These are phyloP conservation scores for Trichosanthes cucumerina DNA, from an alignment of 306 rosid species.

Conservation along the genomic window DNA sequence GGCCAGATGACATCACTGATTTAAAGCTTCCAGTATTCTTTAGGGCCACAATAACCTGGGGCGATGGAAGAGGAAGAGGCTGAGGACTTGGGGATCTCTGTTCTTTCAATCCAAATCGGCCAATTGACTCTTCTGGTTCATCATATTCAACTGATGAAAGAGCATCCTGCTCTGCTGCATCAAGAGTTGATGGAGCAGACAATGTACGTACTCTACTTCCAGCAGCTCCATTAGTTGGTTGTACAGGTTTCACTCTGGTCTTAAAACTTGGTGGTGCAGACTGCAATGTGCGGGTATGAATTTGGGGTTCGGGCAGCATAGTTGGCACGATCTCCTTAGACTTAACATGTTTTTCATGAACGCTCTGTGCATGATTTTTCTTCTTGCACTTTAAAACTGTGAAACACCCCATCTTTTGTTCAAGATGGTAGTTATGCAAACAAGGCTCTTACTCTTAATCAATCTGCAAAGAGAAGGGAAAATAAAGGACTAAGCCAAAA, in stretches of 20 bases:
- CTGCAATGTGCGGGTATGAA: slow-evolving; percentile 55
- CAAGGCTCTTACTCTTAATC: slow-evolving; percentile 1
- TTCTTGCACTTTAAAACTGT: slow-evolving; percentile 79
- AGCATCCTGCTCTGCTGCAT: slow-evolving; percentile 81
- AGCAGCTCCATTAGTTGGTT: slow-evolving; percentile 31
- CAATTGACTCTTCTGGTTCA: slow-evolving; percentile 61
- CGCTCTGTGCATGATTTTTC: slow-evolving; percentile 52
- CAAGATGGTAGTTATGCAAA: slow-evolving; percentile 15
- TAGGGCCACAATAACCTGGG: slow-evolving; percentile 38
- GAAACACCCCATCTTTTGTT: slow-evolving; percentile 79
- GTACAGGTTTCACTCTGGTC: slow-evolving; percentile 80
- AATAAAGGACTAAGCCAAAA: not conserved
- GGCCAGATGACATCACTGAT: slow-evolving; percentile 53
- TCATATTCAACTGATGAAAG: slow-evolving; percentile 51
- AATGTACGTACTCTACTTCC: slow-evolving; percentile 54
- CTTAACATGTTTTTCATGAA: slow-evolving; percentile 29
- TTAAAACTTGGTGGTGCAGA: slow-evolving; percentile 98
- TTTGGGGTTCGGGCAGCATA: slow-evolving; percentile 69
- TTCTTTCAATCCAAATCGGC: slow-evolving; percentile 48
- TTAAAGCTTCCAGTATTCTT: slow-evolving; percentile 71
- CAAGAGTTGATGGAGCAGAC: slow-evolving; percentile 92
- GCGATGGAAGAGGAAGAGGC: slow-evolving; percentile 97
- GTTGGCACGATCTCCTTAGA: slow-evolving; percentile 60
- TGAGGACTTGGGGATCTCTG: slow-evolving; percentile 55
- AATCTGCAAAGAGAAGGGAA: slow-evolving; percentile 24